A percentile compares a stretch with the other conserved stretches of the same genome.
Evolutionary conservation across 495 filamentous ascomycete genomes (phyloP).

Genomic region (Penicillium maclennaniae): DNA sequence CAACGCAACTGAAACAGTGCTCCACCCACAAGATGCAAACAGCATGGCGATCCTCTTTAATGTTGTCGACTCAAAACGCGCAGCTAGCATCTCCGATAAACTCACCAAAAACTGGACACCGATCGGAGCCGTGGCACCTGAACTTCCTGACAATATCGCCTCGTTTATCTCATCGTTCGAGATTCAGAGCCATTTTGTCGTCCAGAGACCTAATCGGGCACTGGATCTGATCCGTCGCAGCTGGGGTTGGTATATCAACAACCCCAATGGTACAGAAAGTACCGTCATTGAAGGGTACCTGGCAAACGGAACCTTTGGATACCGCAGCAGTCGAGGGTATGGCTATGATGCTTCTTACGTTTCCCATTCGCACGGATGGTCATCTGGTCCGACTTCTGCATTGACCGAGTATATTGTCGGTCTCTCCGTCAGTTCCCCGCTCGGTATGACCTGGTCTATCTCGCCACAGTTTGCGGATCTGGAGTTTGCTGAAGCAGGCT

Average conservation of each 20-base stretch:
- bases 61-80: slow-evolving; percentile 32
- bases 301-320: slow-evolving; percentile 52
- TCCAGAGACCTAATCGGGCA: slow-evolving; percentile 41
- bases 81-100: slow-evolving; percentile 38
- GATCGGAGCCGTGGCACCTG: slow-evolving; percentile 55
- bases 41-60: slow-evolving; percentile 42
- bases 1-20: slow-evolving; percentile 45
- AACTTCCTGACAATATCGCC: slow-evolving; percentile 56
- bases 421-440: slow-evolving; percentile 44
- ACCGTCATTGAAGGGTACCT: slow-evolving; percentile 60
- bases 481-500: slow-evolving; percentile 50
- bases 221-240: slow-evolving; percentile 54
- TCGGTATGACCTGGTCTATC: slow-evolving; percentile 50
- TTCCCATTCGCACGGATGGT: slow-evolving; percentile 60
- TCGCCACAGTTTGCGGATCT: slow-evolving; percentile 51
- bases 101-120: slow-evolving; percentile 53
- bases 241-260: slow-evolving; percentile 62
- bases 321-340: slow-evolving; percentile 46
- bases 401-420: slow-evolving; percentile 53
- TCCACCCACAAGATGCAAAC: slow-evolving; percentile 53
- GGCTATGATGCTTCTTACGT: slow-evolving; percentile 35
- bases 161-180: slow-evolving; percentile 62
- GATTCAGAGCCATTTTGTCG: slow-evolving; percentile 53
- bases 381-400: slow-evolving; percentile 53
- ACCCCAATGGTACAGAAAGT: slow-evolving; percentile 56